Conservation (phyloP, 495 filamentous ascomycete species). For the Terfezia claveryi region DNA sequence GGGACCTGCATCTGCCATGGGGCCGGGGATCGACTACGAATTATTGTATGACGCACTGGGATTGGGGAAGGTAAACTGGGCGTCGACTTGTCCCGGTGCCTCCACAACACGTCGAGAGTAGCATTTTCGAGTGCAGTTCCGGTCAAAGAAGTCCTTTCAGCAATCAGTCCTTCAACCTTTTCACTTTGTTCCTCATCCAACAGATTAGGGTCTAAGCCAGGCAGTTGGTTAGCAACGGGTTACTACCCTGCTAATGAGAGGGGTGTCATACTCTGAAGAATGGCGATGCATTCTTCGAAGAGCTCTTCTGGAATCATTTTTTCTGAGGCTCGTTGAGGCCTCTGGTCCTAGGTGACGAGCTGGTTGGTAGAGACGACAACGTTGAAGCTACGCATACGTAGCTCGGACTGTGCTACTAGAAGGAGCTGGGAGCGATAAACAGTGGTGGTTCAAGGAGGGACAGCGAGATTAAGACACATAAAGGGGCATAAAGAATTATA, state of each 20-base stretch:
- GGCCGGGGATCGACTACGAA: constrained; percentile 75
- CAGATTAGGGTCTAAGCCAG: constrained; percentile 35
- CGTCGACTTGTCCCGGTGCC: constrained; percentile 56
- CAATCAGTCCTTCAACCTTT: constrained; percentile 67
- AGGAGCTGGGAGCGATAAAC: too few relatives aligned
- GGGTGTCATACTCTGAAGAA: constrained; percentile 38
- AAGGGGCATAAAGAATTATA: too few relatives aligned
- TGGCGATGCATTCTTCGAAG: constrained; percentile 70
- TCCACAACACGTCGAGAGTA: constrained; percentile 79
- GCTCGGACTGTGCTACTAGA: too few relatives aligned
- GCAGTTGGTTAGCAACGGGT: not conserved
- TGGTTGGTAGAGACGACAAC: not conserved
- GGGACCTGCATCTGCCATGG: constrained; percentile 77
- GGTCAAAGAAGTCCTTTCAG: constrained; percentile 50
- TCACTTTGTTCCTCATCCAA: constrained; percentile 95
- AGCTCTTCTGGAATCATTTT: constrained; percentile 80
- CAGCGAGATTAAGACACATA: too few relatives aligned
- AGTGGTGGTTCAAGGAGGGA: too few relatives aligned
- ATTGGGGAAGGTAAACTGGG: constrained; percentile 60
- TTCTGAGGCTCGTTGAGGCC: not conserved
- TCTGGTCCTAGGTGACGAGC: not conserved
- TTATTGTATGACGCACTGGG: constrained; percentile 59
- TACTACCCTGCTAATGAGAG: constrained; percentile 6
- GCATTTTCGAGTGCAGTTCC: constrained; percentile 73
- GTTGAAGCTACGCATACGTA: too few relatives aligned